Evolutionary conservation across 768 basidiomycete species (phyloP).

Genomic region (Termitomyces sp.): DNA sequence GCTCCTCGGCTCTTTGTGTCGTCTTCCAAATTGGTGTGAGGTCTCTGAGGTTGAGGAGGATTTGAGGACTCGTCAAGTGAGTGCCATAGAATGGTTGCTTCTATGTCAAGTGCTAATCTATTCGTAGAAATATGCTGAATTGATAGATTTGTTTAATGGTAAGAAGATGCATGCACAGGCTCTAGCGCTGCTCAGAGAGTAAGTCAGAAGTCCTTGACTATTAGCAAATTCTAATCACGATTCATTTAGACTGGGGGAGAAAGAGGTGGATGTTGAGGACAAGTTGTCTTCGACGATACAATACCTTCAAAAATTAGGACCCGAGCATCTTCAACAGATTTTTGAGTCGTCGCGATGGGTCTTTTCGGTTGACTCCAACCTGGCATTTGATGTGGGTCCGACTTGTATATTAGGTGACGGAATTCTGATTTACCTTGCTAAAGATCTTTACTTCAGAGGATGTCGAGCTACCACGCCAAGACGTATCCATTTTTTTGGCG

Average conservation of each 20-base stretch:
- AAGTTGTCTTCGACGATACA: slow-evolving; percentile 78
- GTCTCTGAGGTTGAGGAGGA: slow-evolving; percentile 91
- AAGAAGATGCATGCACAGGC: slow-evolving; percentile 96
- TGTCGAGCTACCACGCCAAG: slow-evolving; percentile 75
- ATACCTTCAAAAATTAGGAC: slow-evolving; percentile 88
- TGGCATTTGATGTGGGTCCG: slow-evolving; percentile 65
- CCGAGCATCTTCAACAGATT: slow-evolving; percentile 74
- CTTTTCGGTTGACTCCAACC: slow-evolving; percentile 63
- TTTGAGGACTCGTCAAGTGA: slow-evolving; percentile 70
- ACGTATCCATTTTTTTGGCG: slow-evolving; percentile 76
- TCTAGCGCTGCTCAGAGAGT: slow-evolving; percentile 80
- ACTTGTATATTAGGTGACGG: background rate
- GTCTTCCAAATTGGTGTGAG: slow-evolving; percentile 96
- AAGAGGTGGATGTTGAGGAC: slow-evolving; percentile 71
- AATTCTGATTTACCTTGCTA: background rate
- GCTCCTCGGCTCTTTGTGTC: slow-evolving; percentile 80
- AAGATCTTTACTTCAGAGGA: slow-evolving; percentile 97
- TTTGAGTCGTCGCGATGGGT: slow-evolving; percentile 84
- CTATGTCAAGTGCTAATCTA: background rate
- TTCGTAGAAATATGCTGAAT: slow-evolving; percentile 80
- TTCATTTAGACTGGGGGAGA: slow-evolving; percentile 70
- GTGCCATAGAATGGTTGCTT: background rate
- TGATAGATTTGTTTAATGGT: slow-evolving; percentile 87
- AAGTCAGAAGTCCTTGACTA: slow-evolving; percentile 20
- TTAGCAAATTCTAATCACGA: background rate